Evolutionary conservation across 768 basidiomycete species (phyloP), one percentile per base, ranked within the genome.

Genomic region (Tylopilus sp.): DNA sequence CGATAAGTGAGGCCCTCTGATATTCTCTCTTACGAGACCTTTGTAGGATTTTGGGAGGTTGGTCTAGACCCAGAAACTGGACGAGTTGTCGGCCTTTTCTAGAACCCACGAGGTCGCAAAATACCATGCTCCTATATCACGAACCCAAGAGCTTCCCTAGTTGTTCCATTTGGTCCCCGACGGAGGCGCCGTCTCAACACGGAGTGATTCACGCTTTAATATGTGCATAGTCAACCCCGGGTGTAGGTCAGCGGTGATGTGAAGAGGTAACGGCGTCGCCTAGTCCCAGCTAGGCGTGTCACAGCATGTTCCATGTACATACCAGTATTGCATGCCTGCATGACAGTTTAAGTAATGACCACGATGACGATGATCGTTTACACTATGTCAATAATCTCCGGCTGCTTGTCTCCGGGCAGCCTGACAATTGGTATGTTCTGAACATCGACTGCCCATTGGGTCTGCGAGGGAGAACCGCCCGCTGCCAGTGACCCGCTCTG

Each of bases 61-160:
- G 87, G 83, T 28, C 78, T 93, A 16, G 87, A 92, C 67, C 77
- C 81, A 25, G 82, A 88, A 63, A 84, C 84, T 3, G 94, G 94
- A 48, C 78, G 83, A 37, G 91, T 93, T 42, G 76, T 92, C 53
- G 94, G 94, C 40, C 77, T 97, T 49, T 97, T 95, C 79, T 96
- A 67, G 53, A n/a, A n/a, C n/a, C n/a, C n/a, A n/a, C n/a, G n/a
- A n/a, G 48, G 59, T 52, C 53, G 58, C 44, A 31, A 45, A 43
- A 38, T 51, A 45, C 38, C 17, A 34, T 30, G 29, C n/a, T 34
- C 28, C 19, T 22, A 44, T 48, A 50, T 40, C 22, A 31, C 42
- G 33, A 44, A 44, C 45, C 25, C 38, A 48, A 30, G 53, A 48
- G 69, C 57, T 57, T 63, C 54, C 53, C 55, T 46, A 61, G 60